A percentile compares a stretch with the other conserved stretches of the same genome.
Evolutionary conservation across 225 moss, liverwort and hornwort species (phyloP).

Genomic region (Straminergon stramineum): DNA sequence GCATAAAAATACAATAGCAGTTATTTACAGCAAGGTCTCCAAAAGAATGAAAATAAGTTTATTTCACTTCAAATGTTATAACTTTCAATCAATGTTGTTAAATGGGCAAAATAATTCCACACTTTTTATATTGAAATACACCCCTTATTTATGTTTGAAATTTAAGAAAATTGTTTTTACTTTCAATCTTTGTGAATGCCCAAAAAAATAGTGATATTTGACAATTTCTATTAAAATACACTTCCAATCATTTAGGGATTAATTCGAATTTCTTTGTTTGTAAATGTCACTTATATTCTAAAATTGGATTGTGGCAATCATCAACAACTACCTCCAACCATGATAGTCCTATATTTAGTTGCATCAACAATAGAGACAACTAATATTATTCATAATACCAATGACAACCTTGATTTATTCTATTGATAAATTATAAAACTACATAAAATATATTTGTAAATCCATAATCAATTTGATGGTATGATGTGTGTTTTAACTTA

Average conservation of each 20-base stretch:
- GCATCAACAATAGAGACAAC: too few relatives aligned
- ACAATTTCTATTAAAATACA: background rate
- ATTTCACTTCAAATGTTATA: background rate
- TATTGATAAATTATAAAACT: too few relatives aligned
- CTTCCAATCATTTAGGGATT: fast-evolving
- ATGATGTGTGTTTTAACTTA: background rate
- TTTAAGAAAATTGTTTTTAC: background rate
- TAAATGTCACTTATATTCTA: background rate
- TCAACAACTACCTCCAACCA: too few relatives aligned
- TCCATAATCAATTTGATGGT: too few relatives aligned
- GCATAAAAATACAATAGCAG: too few relatives aligned
- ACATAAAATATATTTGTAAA: background rate
- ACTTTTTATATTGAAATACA: background rate
- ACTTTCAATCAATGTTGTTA: background rate
- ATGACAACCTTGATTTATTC: background rate
- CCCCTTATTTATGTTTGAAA: background rate
- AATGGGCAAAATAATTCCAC: background rate
- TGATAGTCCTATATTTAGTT: too few relatives aligned
- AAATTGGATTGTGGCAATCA: background rate
- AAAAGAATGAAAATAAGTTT: background rate
- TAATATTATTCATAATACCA: background rate
- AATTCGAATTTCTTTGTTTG: background rate
- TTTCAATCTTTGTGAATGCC: background rate
- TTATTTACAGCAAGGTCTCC: background rate
- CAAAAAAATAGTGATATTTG: background rate